A percentile compares a stretch with the other conserved stretches of the same genome.
These are phyloP conservation scores for slime mould (Dictyostelium discoideum) DNA, from an alignment of 78 protist genomes.

Conservation along the genomic window DNA sequence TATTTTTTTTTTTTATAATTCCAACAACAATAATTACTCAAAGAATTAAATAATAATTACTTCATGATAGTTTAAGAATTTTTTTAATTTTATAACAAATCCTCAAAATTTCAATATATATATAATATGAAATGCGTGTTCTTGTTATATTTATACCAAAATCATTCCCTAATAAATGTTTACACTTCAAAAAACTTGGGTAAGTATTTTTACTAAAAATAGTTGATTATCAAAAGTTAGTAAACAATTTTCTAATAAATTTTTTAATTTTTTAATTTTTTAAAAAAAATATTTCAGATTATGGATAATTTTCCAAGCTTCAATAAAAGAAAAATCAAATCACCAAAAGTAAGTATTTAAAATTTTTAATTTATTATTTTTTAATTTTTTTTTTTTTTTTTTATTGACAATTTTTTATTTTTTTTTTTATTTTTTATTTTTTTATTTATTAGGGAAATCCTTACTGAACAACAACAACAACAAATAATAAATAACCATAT, in stretches of 20 bases:
- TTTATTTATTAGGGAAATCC: background rate
- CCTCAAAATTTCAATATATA: background rate
- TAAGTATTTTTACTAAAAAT: background rate
- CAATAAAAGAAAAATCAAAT: background rate
- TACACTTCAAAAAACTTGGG: constrained; percentile 45
- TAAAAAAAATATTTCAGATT: background rate
- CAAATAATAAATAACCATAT: background rate
- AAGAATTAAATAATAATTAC: background rate
- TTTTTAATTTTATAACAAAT: background rate
- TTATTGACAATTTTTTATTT: too few species aligned
- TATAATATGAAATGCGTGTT: constrained; percentile 48
- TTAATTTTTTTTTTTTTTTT: too few species aligned
- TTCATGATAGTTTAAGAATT: background rate
- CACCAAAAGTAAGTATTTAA: background rate
- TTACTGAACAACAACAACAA: background rate
- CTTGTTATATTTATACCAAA: constrained; percentile 30
- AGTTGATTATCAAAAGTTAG: too few species aligned
- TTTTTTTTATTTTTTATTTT: too few species aligned
- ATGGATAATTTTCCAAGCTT: constrained; percentile 30
- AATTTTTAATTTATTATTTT: background rate
- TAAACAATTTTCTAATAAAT: too few species aligned
- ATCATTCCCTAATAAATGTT: constrained; percentile 19
- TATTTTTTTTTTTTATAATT: too few species aligned
- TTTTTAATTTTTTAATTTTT: too few species aligned
- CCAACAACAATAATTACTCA: background rate